Evolutionary conservation across 2,329 filamentous ascomycete species (phyloP), one percentile per base, ranked within the genome.

Genomic region (Xylaria sp.): DNA sequence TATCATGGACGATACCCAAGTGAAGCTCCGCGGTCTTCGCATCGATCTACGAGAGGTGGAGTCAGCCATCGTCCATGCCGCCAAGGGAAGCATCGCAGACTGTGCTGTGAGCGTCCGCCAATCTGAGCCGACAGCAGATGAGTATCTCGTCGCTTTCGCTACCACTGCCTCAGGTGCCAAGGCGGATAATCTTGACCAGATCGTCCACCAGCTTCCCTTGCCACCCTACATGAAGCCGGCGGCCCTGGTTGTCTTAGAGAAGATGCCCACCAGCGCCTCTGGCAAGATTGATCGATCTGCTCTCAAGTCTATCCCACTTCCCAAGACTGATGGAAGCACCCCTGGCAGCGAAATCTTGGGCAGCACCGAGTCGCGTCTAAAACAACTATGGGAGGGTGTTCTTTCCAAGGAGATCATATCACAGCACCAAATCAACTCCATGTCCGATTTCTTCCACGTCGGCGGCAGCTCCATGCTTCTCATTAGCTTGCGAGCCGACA

Each of bases 171-270:
- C 50, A 20, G 37, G 56, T 54, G 51, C 51, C 13, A 28, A 31
- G 48, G 44, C 5, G n/a, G 18, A 31, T 1, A 12, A 31, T n/a
- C 23, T 65, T 9, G 46, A 51, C 25, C 8, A 62, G n/a, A 55
- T 66, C 1, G 60, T 75, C 2, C 64, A 74, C 0, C 54, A 57
- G 7, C 72, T 79, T 3, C 65, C 72, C 0, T 65, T 82, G 9
- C 80, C 81, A 10, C 73, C 70, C n/a, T 80, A 80, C 55, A 82
- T 83, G 81, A 65, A 73, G 0, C 81, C 81, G 0, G 65, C 75
- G 0, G 61, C 74, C 1, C 60, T 75, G 0, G 50, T 82, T 7
- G 65, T 73, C 0, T 4, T 82, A 0, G 67, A 73, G 0, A 20
- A 50, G 1, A 50, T 83, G 5, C 81, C 81, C 0, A 56, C 75